Conservation (phyloP, 805 yeast genomes). For the Lipomyces mesembrius region DNA sequence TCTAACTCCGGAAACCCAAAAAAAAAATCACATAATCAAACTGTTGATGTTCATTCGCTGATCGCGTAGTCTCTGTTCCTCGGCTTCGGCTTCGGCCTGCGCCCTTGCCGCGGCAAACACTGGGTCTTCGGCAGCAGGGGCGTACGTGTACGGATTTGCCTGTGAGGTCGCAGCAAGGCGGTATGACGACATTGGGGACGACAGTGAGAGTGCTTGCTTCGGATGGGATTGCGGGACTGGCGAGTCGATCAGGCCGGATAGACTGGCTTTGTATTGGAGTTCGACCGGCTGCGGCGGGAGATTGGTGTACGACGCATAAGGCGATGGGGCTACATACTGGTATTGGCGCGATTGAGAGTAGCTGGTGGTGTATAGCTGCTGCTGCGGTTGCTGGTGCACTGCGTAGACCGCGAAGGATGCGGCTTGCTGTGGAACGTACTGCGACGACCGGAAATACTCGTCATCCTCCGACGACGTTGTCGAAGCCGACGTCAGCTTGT, state of each 20-base stretch:
- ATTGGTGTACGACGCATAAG: constrained; percentile 4
- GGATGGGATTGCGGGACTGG: neutral
- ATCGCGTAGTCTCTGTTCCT: constrained; percentile 31
- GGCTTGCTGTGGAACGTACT: neutral
- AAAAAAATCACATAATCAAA: constrained; percentile 21
- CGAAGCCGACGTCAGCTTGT: neutral
- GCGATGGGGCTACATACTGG: constrained; percentile 1
- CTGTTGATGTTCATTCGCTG: constrained; percentile 34
- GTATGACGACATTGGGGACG: neutral
- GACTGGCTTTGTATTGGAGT: constrained; percentile 19
- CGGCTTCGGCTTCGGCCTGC: constrained; percentile 24
- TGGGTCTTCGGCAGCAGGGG: neutral
- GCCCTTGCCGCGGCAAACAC: neutral
- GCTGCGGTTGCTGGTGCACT: neutral
- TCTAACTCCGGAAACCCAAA: neutral
- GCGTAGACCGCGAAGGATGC: neutral
- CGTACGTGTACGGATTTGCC: neutral
- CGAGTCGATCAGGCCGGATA: constrained; percentile 20
- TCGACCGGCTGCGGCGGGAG: constrained; percentile 9
- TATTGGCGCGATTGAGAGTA: neutral
- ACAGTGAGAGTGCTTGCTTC: neutral
- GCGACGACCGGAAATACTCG: neutral
- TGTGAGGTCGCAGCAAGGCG: neutral
- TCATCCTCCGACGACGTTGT: neutral
- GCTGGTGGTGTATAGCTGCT: neutral